These are phyloP conservation scores for Leishmania braziliensis DNA, from an alignment of 208 protist species.

Conservation along the genomic window DNA sequence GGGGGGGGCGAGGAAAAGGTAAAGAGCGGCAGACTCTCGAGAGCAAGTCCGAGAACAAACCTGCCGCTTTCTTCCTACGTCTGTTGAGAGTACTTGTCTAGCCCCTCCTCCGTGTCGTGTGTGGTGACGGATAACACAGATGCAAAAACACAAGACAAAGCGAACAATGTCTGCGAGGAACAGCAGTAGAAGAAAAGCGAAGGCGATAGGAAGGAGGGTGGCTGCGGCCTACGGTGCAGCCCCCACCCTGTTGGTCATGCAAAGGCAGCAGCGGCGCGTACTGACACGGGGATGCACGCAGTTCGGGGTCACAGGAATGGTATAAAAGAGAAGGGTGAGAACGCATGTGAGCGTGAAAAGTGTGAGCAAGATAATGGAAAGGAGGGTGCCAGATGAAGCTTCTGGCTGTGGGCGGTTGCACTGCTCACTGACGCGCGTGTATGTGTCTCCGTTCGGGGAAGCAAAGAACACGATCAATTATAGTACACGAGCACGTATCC, in stretches of 20 bases:
- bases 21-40: neutral
- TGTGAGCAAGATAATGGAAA: neutral
- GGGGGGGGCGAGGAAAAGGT: neutral
- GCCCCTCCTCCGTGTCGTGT: neutral
- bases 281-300: neutral
- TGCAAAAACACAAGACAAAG: neutral
- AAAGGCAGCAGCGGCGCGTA: neutral
- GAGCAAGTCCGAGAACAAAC: neutral
- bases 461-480: neutral
- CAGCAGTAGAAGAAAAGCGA: neutral
- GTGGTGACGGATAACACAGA: neutral
- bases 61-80: neutral
- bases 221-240: neutral
- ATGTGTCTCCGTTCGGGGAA: neutral
- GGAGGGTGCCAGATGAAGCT: neutral
- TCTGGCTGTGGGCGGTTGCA: neutral
- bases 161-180: neutral
- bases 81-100: neutral
- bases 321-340: neutral
- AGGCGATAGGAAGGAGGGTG: neutral
- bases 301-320: neutral
- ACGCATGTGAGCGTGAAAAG: neutral
- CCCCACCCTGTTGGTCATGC: neutral
- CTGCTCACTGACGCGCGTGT: neutral
- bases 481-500: neutral